Base-by-base conservation (phyloP, 352 stramenopile genomes). In the Pythium aquatile region DNA sequence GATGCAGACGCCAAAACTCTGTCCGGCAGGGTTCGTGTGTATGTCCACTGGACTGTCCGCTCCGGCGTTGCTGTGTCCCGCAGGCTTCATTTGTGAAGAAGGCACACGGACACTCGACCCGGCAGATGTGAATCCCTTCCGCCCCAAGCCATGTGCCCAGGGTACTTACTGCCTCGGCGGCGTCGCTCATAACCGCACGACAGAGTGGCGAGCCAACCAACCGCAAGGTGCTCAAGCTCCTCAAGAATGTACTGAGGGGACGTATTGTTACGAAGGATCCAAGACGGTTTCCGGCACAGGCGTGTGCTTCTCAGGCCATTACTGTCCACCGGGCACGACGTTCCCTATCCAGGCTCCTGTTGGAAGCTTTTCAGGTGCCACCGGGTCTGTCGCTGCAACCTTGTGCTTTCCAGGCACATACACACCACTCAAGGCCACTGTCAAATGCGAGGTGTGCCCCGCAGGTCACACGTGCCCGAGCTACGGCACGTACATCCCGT, bases 321-420 rank as follows among this genome's bases (percentile, higher is more conserved):
- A 98, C 69, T 99, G 97, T 70, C 95, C 95, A 32, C 88, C 93
- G 24, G 91, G 91, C 1, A 90, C 92, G 5, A 83, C 74, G 24
- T 84, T 86, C 16, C 97, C 97, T 0, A 92, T 87, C 7, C 77
- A 98, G 68, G 88, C 93, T 30, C 96, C 95, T 13, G 81, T 97
- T 1, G 97, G 97, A 2, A 97, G 85, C 28, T 99, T 98, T 72
- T 79, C 93, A 5, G 81, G 76, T 1, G 77, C 83, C 2, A 85
- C 80, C 3, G 94, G 96, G 1, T 95, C 85, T 0, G 96, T 99
- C 29, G 93, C 92, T 5, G 80, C 94, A 7, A 98, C 88, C 37
- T 76, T 99, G 35, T 99, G 97, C 73, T 98, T 99, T 48, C 97
- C 97, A 3, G 97, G 96, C 8, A 99, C 95, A 5, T 99, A 98